Evolutionary conservation across 108 stramenopile species (phyloP), one percentile per base, ranked within the genome.

Genomic region (Discostella pseudostelligera): DNA sequence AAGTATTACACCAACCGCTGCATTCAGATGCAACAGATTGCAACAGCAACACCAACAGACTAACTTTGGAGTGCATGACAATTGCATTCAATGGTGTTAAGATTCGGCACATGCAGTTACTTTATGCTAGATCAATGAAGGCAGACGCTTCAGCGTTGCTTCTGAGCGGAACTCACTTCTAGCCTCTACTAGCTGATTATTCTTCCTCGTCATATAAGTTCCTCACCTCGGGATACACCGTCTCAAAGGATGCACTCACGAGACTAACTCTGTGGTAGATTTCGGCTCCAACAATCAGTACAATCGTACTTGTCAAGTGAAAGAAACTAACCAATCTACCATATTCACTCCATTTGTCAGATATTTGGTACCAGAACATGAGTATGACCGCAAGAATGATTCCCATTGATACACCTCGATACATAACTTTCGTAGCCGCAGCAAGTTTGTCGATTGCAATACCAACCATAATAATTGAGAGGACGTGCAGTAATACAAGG

Each of bases 381-480:
- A 70, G 56, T 5, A 84, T 28, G 7, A 87, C 86, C 1, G 87
- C 76, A 44, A 93, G 29, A 59, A 93, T 76, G 42, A 93, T 89
- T 0, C 89, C 92, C 62, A 86, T 87, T 32, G 81, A 84, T 25
- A 93, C 83, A 12, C 92, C 89, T 2, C 89, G 82, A 60, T 87
- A 88, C 86, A 93, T 86, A 20, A 87, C 79, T 62, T 78, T 85
- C 3, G 84, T 83, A 19, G 84, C 80, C 20, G 75, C 70, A 8
- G 62, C 78, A 35, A 93, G 80, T 53, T 90, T 90, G 64, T 88
- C 87, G 11, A 89, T 87, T 2, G 92, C 89, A 20, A 87, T 86
- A 10, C 86, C 86, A 12, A 93, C 83, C 49, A 80, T 65, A 42
- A 90, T 76, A 20, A 93, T 85, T 9, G 86, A 87, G 19, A 88